phyloP scores from a whole-genome alignment of 331 rosid species.

The Quercus lobata region DNA sequence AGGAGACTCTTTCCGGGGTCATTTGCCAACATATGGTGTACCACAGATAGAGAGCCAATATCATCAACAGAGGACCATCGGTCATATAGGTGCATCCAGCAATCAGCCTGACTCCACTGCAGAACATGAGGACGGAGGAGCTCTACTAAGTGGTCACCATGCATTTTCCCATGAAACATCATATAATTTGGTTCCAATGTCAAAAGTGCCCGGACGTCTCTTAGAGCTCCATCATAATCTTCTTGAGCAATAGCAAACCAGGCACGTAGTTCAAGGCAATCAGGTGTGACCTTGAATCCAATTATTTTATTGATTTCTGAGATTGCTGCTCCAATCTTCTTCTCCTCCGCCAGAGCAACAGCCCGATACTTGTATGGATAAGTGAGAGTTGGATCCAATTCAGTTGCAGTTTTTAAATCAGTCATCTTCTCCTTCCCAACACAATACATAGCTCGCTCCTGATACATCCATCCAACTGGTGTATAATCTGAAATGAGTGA shows the following conservation, averaged over 20 bases:
- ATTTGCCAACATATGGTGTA: slow-evolving; percentile 81
- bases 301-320: slow-evolving; percentile 76
- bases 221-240: slow-evolving; percentile 73
- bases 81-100: slow-evolving; percentile 86
- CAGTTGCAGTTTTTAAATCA: slow-evolving; percentile 77
- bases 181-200: slow-evolving; percentile 74
- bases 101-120: slow-evolving; percentile 75
- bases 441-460: slow-evolving; percentile 78
- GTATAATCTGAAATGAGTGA: slow-evolving; percentile 57
- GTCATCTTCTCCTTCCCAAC: slow-evolving; percentile 69
- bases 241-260: slow-evolving; percentile 72
- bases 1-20: slow-evolving; percentile 85
- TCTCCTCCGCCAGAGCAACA: slow-evolving; percentile 58
- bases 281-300: slow-evolving; percentile 74
- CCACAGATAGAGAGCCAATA: slow-evolving; percentile 86
- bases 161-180: slow-evolving; percentile 73
- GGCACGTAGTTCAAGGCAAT: slow-evolving; percentile 83
- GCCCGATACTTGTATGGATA: slow-evolving; percentile 77
- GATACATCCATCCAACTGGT: slow-evolving; percentile 92
- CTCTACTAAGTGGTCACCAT: slow-evolving; percentile 62
- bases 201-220: slow-evolving; percentile 81
- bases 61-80: slow-evolving; percentile 87
- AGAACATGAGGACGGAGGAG: slow-evolving; percentile 63
- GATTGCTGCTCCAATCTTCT: slow-evolving; percentile 53
- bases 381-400: slow-evolving; percentile 73